Conservation (phyloP, 2,329 filamentous ascomycete genomes). For the Ophiocordyceps australis region DNA sequence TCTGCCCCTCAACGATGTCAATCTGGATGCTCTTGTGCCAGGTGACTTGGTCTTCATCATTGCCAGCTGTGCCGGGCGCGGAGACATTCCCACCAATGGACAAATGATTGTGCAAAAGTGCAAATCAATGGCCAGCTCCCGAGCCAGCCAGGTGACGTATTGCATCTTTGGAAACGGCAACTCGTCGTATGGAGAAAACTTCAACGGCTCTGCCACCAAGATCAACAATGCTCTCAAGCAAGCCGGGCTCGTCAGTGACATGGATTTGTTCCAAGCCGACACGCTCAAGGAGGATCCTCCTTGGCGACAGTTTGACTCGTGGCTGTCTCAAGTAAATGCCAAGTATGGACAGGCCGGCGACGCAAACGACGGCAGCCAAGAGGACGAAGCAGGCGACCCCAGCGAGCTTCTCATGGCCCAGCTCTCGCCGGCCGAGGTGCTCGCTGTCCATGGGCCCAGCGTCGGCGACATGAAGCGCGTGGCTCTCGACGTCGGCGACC, state of each 20-base stretch:
- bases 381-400: neutral
- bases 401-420: conserved; percentile 1
- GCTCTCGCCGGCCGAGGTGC: conserved; percentile 1
- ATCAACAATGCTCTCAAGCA: neutral
- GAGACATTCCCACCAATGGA: conserved; percentile 1
- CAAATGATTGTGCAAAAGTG: conserved; percentile 1
- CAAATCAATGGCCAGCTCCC: neutral
- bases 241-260: neutral
- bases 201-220: conserved; percentile 1
- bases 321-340: neutral
- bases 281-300: conserved; percentile 2
- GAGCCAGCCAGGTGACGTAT: neutral
- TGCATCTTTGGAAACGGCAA: conserved; percentile 2
- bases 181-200: conserved; percentile 1
- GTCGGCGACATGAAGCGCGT: conserved; percentile 1
- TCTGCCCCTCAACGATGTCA: neutral
- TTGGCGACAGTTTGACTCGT: conserved; percentile 1
- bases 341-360: neutral
- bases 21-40: neutral
- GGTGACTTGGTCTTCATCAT: conserved; percentile 1
- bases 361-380: neutral
- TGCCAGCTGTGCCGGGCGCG: conserved; percentile 1
- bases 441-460: neutral
- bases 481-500: conserved; percentile 1
- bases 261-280: conserved; percentile 1